phyloP scores from a whole-genome alignment of 148 eudicot genomes.

The Hydrangea macrophylla region DNA sequence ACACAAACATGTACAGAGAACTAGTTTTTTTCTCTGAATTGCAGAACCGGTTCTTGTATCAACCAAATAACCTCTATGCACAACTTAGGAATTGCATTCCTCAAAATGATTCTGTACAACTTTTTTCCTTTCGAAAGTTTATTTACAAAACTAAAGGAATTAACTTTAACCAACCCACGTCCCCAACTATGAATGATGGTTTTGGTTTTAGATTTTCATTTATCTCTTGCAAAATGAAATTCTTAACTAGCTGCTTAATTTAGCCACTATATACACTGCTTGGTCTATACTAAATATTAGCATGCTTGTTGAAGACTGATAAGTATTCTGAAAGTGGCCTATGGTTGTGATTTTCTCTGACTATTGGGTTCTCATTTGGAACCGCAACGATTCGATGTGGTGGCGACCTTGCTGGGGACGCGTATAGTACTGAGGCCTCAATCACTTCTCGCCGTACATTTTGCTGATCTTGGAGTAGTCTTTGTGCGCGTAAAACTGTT shows the following conservation, averaged over 20 bases:
- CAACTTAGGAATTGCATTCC: too few relatives aligned
- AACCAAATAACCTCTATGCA: too few relatives aligned
- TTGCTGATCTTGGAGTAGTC: slow-evolving; percentile 48
- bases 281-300: neutral
- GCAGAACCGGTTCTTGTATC: too few relatives aligned
- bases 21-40: too few relatives aligned
- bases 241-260: neutral
- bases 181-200: too few relatives aligned
- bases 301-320: slow-evolving; percentile 24
- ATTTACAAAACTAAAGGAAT: neutral
- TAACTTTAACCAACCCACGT: neutral
- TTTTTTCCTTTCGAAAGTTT: too few relatives aligned
- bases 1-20: too few relatives aligned
- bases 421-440: slow-evolving; percentile 43
- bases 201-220: too few relatives aligned
- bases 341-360: slow-evolving; percentile 21
- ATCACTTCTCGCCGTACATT: slow-evolving; percentile 34
- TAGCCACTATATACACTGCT: neutral
- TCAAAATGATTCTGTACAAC: too few relatives aligned
- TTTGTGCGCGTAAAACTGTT: slow-evolving; percentile 50
- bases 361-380: slow-evolving; percentile 25
- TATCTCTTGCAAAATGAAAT: neutral
- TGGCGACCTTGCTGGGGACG: slow-evolving; percentile 67
- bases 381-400: slow-evolving; percentile 10
- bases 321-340: slow-evolving; percentile 15